phyloP scores from a whole-genome alignment of 2,329 filamentous ascomycete species.

The Exophiala bonariae region DNA sequence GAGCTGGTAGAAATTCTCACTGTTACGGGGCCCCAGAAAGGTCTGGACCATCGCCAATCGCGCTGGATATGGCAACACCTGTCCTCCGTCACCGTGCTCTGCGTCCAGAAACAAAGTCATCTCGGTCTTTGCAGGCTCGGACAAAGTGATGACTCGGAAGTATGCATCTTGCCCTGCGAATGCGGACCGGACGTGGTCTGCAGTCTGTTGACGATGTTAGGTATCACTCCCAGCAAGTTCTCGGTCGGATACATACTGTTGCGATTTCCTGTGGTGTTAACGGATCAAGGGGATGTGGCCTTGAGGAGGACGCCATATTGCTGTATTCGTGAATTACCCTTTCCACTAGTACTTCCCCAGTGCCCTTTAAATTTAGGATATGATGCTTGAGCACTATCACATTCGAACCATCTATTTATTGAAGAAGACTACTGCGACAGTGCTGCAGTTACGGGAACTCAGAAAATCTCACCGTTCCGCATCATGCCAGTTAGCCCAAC shows the following conservation, averaged over 20 bases:
- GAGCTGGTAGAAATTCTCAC: slow-evolving; percentile 37
- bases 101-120: slow-evolving; percentile 48
- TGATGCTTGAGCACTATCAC: no score
- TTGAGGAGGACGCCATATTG: slow-evolving; percentile 13
- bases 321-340: no score
- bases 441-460: no score
- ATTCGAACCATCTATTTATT: no score
- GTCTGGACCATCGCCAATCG: slow-evolving; percentile 41
- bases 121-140: slow-evolving; percentile 51
- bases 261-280: slow-evolving; percentile 34
- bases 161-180: slow-evolving; percentile 36
- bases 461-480: no score
- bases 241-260: slow-evolving; percentile 21
- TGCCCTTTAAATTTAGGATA: no score
- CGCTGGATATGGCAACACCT: slow-evolving; percentile 27
- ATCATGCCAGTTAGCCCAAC: no score
- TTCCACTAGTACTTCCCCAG: no score
- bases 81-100: slow-evolving; percentile 37
- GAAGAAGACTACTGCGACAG: no score
- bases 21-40: slow-evolving; percentile 35
- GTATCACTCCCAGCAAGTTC: neutral
- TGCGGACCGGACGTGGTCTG: slow-evolving; percentile 36
- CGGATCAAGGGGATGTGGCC: slow-evolving; percentile 34
- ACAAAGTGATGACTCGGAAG: slow-evolving; percentile 54
- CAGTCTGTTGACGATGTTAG: slow-evolving; percentile 21